These are phyloP conservation scores for Tuber brumale DNA, from an alignment of 495 filamentous ascomycete species.

Conservation along the genomic window DNA sequence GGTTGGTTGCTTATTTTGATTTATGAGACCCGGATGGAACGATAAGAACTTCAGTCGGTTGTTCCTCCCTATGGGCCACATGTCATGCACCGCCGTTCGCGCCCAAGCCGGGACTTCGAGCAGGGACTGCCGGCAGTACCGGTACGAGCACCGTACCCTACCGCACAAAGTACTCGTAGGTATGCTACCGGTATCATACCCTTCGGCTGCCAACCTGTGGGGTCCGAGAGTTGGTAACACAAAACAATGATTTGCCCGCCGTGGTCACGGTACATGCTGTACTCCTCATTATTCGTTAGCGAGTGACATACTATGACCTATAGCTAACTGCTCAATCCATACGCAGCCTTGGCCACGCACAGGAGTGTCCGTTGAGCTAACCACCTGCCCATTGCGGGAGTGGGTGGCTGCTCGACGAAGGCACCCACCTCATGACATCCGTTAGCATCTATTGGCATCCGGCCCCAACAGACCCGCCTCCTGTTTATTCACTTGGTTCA, in stretches of 20 bases:
- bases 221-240: background rate
- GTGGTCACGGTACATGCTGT: background rate
- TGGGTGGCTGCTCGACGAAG: background rate
- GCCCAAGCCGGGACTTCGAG: background rate
- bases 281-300: background rate
- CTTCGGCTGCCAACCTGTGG: background rate
- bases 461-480: background rate
- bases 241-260: background rate
- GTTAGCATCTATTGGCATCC: background rate
- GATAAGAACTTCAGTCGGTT: background rate
- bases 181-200: background rate
- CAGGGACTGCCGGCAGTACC: background rate
- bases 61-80: background rate
- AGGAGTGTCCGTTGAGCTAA: background rate
- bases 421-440: background rate
- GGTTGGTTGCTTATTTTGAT: background rate
- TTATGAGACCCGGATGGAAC: slow-evolving; percentile 1
- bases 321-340: background rate
- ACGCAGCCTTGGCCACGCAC: background rate
- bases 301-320: slow-evolving; percentile 3
- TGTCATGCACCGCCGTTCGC: background rate
- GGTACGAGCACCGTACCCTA: background rate
- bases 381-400: background rate
- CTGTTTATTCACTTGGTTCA: background rate
- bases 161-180: background rate